These are phyloP conservation scores for Mycena leptocephala DNA, from an alignment of 768 basidiomycete genomes.

Conservation along the genomic window DNA sequence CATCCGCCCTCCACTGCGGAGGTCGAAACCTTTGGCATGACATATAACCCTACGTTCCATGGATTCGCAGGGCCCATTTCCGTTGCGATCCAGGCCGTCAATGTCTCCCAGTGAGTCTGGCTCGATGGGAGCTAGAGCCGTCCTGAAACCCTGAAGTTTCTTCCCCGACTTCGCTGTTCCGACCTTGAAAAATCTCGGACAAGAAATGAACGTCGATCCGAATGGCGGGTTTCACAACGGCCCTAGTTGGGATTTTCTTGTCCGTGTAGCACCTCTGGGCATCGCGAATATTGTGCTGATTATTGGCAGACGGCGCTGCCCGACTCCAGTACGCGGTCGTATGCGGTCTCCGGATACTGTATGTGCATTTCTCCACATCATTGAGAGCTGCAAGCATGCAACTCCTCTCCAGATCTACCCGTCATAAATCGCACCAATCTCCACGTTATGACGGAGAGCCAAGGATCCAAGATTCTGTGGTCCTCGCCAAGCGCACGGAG, in stretches of 20 bases:
- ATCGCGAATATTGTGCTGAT: not conserved
- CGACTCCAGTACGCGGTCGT: conserved; percentile 24
- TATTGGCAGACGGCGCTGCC: conserved; percentile 5
- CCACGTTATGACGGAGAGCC: conserved; percentile 27
- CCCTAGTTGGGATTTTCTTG: conserved; percentile 22
- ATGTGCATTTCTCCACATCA: not conserved
- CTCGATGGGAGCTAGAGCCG: not conserved
- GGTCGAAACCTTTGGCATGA: conserved; percentile 5
- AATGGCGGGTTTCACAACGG: conserved; percentile 28
- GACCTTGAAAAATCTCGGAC: conserved; percentile 6
- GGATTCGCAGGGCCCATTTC: conserved; percentile 25
- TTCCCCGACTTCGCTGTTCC: conserved; percentile 19
- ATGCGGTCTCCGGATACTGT: conserved; percentile 28
- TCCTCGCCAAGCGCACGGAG: not conserved
- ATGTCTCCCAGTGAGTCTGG: conserved; percentile 19
- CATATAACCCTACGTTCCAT: conserved; percentile 9
- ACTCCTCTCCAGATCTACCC: not conserved
- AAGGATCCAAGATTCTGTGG: conserved; percentile 29
- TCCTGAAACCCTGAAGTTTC: not conserved
- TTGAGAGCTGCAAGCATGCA: not conserved
- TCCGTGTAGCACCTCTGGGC: not conserved
- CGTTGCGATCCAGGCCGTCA: conserved; percentile 21
- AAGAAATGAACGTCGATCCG: conserved; percentile 19
- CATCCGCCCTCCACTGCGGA: not conserved
- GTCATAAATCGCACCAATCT: conserved; percentile 25